phyloP scores from a whole-genome alignment of 805 yeast genomes.

The Candida jianshihensis region DNA sequence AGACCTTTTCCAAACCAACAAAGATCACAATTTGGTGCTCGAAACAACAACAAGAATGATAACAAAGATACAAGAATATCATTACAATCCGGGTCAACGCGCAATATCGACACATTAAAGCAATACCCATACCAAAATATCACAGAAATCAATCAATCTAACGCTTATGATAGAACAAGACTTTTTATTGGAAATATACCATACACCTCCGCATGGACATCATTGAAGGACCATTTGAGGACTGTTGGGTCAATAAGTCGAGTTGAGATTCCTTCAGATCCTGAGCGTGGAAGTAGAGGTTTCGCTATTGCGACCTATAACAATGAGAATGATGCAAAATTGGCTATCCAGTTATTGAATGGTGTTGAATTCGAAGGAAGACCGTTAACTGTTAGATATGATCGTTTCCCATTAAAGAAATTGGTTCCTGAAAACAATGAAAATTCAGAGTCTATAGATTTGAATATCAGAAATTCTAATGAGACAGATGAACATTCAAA shows the following conservation, averaged over 20 bases:
- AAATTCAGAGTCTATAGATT: no score
- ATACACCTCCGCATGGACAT: slow-evolving; percentile 34
- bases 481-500: no score
- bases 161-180: slow-evolving; percentile 31
- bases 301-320: slow-evolving; percentile 58
- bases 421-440: slow-evolving; percentile 8
- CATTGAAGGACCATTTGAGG: slow-evolving; percentile 31
- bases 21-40: neutral
- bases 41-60: neutral
- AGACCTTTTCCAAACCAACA: no score
- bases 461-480: no score
- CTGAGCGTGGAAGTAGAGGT: slow-evolving; percentile 42
- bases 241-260: slow-evolving; percentile 15
- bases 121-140: slow-evolving; percentile 21
- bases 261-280: slow-evolving; percentile 32
- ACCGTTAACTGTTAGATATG: slow-evolving; percentile 52
- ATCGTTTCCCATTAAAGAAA: slow-evolving; percentile 36
- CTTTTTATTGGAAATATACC: slow-evolving; percentile 54
- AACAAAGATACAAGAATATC: neutral
- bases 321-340: slow-evolving; percentile 37
- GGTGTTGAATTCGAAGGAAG: slow-evolving; percentile 53
- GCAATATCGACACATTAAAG: slow-evolving; percentile 12
- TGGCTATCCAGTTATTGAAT: slow-evolving; percentile 44
- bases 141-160: slow-evolving; percentile 10
- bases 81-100: slow-evolving; percentile 13